These are phyloP conservation scores for Penicillium samsonianum DNA, from an alignment of 495 filamentous ascomycete genomes.

Conservation along the genomic window DNA sequence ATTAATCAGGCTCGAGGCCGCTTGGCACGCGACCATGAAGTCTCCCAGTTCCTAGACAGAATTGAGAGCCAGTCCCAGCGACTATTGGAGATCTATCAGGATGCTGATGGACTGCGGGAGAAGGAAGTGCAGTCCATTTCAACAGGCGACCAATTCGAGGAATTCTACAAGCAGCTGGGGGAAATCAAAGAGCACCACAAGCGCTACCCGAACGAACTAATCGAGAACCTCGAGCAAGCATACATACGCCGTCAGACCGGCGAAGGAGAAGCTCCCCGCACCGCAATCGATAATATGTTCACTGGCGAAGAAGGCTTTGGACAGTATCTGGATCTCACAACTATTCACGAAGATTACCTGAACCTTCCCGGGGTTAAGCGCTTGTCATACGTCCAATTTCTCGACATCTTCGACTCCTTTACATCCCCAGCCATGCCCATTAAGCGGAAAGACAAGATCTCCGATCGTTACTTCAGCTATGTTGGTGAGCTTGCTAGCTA, in stretches of 20 bases:
- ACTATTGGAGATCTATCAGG: constrained; percentile 81
- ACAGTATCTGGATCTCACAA: constrained; percentile 84
- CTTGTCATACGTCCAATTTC: constrained; percentile 85
- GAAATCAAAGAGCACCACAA: constrained; percentile 85
- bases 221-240: constrained; percentile 90
- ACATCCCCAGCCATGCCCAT: constrained; percentile 67
- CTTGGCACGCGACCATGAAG: constrained; percentile 85
- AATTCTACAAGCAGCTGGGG: constrained; percentile 83
- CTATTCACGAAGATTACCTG: constrained; percentile 80
- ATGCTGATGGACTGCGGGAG: constrained; percentile 66
- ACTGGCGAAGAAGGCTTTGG: constrained; percentile 93
- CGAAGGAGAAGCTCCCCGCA: constrained; percentile 60
- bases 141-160: constrained; percentile 85
- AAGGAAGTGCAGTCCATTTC: constrained; percentile 83
- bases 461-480: constrained; percentile 88
- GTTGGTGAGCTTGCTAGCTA: constrained; percentile 77
- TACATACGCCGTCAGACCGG: constrained; percentile 75
- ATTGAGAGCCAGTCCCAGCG: constrained; percentile 83
- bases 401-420: constrained; percentile 86
- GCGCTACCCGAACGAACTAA: constrained; percentile 89
- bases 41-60: constrained; percentile 79
- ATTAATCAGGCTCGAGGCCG: constrained; percentile 72
- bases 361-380: constrained; percentile 85
- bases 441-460: constrained; percentile 78
- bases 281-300: constrained; percentile 86